phyloP scores from a whole-genome alignment of 2,329 filamentous ascomycete genomes.

The Sporothrix brunneoviolacea region DNA sequence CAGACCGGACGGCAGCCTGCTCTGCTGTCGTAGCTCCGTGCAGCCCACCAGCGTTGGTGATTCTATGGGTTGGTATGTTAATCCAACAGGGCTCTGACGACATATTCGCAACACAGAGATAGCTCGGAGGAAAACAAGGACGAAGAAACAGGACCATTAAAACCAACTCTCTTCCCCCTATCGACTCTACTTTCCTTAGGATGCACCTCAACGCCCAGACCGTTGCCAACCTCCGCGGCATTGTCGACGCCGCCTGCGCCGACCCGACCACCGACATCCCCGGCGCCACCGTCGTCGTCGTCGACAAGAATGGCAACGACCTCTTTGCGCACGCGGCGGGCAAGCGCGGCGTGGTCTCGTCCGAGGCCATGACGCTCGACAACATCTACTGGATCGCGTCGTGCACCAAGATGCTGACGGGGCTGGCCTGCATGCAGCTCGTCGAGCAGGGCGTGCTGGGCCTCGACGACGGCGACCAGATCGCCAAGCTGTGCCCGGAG shows the following conservation, averaged over 20 bases:
- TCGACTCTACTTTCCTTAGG: background rate
- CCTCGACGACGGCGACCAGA: constrained; percentile 41
- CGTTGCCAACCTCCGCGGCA: constrained; percentile 19
- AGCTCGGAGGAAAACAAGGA: too few relatives aligned
- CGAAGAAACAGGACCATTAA: background rate
- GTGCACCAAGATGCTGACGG: constrained; percentile 50
- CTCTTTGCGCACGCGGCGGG: constrained; percentile 43
- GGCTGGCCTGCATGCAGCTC: constrained; percentile 49
- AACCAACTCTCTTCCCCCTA: background rate
- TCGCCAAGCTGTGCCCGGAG: constrained; percentile 44
- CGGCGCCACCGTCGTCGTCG: constrained; percentile 37
- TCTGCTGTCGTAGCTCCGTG: too few relatives aligned
- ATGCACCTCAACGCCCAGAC: constrained; percentile 20
- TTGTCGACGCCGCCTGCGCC: constrained; percentile 32
- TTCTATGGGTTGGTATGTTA: too few relatives aligned
- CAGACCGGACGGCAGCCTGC: too few relatives aligned
- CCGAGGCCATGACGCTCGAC: constrained; percentile 52
- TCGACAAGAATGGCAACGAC: constrained; percentile 41
- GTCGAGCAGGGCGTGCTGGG: constrained; percentile 44
- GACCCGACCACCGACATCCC: constrained; percentile 36
- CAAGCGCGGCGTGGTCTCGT: constrained; percentile 34
- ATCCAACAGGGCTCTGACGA: too few relatives aligned
- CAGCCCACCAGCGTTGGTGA: too few relatives aligned
- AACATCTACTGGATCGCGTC: constrained; percentile 55
- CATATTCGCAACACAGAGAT: too few relatives aligned